These are phyloP conservation scores for Ilex asprella DNA, from an alignment of 257 asterid species.

Conservation along the genomic window DNA sequence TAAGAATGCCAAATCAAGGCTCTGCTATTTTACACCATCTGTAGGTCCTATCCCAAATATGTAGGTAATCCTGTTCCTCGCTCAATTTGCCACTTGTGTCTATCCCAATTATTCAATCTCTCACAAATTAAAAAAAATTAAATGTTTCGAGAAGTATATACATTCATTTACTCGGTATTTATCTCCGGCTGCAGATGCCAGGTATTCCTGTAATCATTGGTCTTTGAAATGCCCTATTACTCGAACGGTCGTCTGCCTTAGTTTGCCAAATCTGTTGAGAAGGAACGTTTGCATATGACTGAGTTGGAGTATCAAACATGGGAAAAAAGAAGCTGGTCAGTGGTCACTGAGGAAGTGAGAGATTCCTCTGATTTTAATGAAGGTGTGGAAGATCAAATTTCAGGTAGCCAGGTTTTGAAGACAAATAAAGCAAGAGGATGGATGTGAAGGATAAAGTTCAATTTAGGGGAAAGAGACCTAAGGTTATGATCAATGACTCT, in stretches of 20 bases:
- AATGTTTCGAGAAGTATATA: no score
- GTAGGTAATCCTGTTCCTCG: no score
- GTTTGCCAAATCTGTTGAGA: constrained; percentile 67
- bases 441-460: constrained; percentile 33
- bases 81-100: no score
- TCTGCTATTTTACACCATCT: no score
- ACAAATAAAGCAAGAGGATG: constrained; percentile 13
- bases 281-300: constrained; percentile 59
- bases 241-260: constrained; percentile 73
- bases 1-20: no score
- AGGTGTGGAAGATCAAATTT: constrained; percentile 20
- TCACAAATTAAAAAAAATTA: no score
- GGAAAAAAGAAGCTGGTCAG: constrained; percentile 26
- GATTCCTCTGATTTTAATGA: constrained; percentile 44
- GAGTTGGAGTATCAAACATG: constrained; percentile 44
- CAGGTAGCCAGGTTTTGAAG: constrained; percentile 22
- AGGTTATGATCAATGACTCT: constrained; percentile 23
- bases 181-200: constrained; percentile 52
- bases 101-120: no score
- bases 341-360: constrained; percentile 30
- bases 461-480: constrained; percentile 49
- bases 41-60: no score
- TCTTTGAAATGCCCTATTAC: constrained; percentile 74
- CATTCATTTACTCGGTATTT: not conserved
- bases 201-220: constrained; percentile 77